Base-by-base conservation (phyloP, 164 flowering plant species). In the Platanus orientalis region DNA sequence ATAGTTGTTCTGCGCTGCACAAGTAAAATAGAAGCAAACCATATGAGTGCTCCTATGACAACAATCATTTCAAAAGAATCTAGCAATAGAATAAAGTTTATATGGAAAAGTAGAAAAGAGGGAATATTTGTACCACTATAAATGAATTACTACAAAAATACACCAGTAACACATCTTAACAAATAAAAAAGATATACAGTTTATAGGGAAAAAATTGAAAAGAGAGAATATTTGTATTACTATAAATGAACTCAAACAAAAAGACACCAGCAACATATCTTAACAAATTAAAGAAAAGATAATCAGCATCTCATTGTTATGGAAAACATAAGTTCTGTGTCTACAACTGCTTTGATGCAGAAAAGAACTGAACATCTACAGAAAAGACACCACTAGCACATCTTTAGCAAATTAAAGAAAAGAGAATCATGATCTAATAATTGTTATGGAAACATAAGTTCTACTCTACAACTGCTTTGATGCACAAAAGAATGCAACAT, bases 1-100 rank as follows among this genome's bases (percentile, higher is more conserved):
- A 60, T 73, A 71, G 61, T 89, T 94, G 78, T 86, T 94, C 72
- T 76, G 81, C 16, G 75, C 97, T 94, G 92, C 81, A 81, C 25
- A 74, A 42, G 59, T 32, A 73, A 36, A 44, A 67, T 24, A 65
- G 23, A 28, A 48, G 7, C 28, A 57, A 54, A 40, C 49, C 23
- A 42, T 25, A 69, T 69, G 39, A 62, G 61, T 3, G n/a, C 27
- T 55, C 56, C 25, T 32, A 26, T 11, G 19, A 19, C 32, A 66
- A 19, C 13, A 60, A 2, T 40, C 26, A 42, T 32, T 57, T 21
- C 39, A 57, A 16, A 17, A 48, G 24, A 56, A 66, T 49, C 10
- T 19, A 20, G 16, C 7, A n/a, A 20, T 4, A 21, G 1, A 36
- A 36, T 36, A 32, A 57, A 36, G 19, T 17, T 30, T 27, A 4